Evolutionary conservation across 495 filamentous ascomycete species (phyloP).

Genomic region (Evansstolkia leycettana): DNA sequence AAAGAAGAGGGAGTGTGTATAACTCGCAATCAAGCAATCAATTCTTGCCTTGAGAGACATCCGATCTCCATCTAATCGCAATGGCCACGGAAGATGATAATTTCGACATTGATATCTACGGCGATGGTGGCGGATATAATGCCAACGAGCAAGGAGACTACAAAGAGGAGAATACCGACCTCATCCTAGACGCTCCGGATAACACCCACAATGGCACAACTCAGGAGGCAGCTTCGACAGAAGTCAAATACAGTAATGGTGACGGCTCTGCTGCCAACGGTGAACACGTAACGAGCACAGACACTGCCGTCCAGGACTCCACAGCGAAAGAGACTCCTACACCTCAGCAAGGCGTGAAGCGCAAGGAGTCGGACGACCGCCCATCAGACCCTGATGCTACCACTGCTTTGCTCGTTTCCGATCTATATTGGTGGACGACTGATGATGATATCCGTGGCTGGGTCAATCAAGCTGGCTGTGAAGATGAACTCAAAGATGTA

Average conservation of each 20-base stretch:
- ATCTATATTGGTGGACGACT: slow-evolving; percentile 92
- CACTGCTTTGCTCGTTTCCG: slow-evolving; percentile 69
- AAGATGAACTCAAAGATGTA: slow-evolving; percentile 80
- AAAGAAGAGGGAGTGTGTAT: slow-evolving; percentile 24
- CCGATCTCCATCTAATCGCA: slow-evolving; percentile 22
- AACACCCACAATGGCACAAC: slow-evolving; percentile 9
- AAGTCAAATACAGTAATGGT: slow-evolving; percentile 10
- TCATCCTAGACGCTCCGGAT: slow-evolving; percentile 22
- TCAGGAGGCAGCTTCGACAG: slow-evolving; percentile 8
- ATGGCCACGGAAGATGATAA: slow-evolving; percentile 81
- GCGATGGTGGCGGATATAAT: slow-evolving; percentile 51
- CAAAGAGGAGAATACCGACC: slow-evolving; percentile 35
- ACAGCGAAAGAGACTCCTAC: slow-evolving; percentile 9
- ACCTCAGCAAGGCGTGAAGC: slow-evolving; percentile 58
- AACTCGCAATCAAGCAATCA: slow-evolving; percentile 21
- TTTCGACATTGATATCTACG: slow-evolving; percentile 98
- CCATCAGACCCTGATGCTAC: slow-evolving; percentile 73
- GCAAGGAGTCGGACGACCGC: slow-evolving; percentile 64
- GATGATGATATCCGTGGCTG: slow-evolving; percentile 91
- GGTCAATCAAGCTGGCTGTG: slow-evolving; percentile 61
- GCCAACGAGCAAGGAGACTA: slow-evolving; percentile 35
- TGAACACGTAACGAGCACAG: slow-evolving; percentile 11
- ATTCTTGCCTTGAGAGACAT: slow-evolving; percentile 16
- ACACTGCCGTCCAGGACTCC: slow-evolving; percentile 7
- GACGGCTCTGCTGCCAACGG: slow-evolving; percentile 11